Evolutionary conservation across 306 rosid species (phyloP), one percentile per base, ranked within the genome.

Genomic region (Trichosanthes truncata): DNA sequence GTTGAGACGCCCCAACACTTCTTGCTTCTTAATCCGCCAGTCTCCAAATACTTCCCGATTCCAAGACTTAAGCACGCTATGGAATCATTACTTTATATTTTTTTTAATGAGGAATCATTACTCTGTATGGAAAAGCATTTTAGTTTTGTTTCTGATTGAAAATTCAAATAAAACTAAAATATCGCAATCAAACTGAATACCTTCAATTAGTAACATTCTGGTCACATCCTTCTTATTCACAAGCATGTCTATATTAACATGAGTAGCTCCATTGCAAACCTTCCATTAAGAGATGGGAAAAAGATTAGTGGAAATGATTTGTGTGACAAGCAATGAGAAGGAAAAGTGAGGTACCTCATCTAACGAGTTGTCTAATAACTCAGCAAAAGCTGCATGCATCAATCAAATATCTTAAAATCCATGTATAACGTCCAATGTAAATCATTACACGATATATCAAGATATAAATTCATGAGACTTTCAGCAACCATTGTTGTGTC

Each of bases 221-320:
- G 85, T 81, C 33, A 79, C 81, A 55, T 93, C 97, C 83, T 93
- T 93, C 86, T 85, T 89, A 87, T 85, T 91, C 67, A 84, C 78
- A 66, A 87, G 77, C 97, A 91, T 89, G 82, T 93, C 98, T 81
- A 96, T 82, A 69, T 87, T 93, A 69, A 87, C 99, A 90, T 83
- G 84, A 35, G 97, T 91, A 73, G 99, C 98, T 60, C 99, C 99
- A 80, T 84, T 80, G 88, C 93, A 88, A 75, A 93, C 93, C 98
- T 95, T 83, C 84, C 51, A 67, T 73, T 80, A 79, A 82, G 68
- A 80, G 56, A 89, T 5, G 63, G 1, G 20, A 66, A 81, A 71
- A 74, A 65, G 49, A 62, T 17, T 68, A 79, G 40, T 23, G 4
- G 60, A 84, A 80, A 62, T 49, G 62, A 46, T 82, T 14, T 43